These are phyloP conservation scores for Russula griseocarnosa DNA, from an alignment of 768 basidiomycete genomes.

Conservation along the genomic window DNA sequence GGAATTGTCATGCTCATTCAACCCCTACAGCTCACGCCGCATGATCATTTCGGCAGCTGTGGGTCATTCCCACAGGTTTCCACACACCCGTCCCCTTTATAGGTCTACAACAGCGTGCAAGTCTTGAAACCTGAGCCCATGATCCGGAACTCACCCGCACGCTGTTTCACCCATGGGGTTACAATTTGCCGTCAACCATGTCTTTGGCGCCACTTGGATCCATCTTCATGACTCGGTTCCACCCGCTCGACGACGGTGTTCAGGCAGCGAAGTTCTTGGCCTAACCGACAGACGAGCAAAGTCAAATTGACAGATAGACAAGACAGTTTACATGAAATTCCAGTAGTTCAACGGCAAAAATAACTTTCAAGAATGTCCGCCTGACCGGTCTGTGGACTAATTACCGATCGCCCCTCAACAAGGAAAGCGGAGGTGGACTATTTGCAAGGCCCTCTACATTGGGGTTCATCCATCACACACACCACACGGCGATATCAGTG, in stretches of 20 bases:
- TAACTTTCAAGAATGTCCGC: background rate
- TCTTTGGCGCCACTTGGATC: conserved; percentile 1
- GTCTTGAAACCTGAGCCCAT: background rate
- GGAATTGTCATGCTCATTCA: conserved; percentile 11
- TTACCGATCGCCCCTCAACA: conserved; percentile 2
- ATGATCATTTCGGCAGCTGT: conserved; percentile 16
- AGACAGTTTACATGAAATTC: background rate
- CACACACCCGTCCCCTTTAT: conserved; percentile 1
- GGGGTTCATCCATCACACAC: background rate
- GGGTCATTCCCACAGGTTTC: conserved; percentile 1
- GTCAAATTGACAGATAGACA: conserved; percentile 2
- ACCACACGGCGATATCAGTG: conserved; percentile 11
- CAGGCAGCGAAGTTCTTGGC: background rate
- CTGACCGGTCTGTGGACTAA: background rate
- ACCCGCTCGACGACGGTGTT: background rate
- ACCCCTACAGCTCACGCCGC: conserved; percentile 7
- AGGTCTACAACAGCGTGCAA: background rate
- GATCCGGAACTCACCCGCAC: background rate
- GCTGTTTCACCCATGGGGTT: conserved; percentile 13
- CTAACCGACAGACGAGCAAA: background rate
- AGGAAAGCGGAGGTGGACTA: conserved; percentile 8
- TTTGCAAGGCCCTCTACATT: conserved; percentile 2
- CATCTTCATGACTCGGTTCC: conserved; percentile 3
- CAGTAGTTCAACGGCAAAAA: background rate
- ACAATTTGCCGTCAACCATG: conserved; percentile 8